Evolutionary conservation across 176 grass and related monocot species (phyloP).

Genomic region (Puccinellia tenuiflora): DNA sequence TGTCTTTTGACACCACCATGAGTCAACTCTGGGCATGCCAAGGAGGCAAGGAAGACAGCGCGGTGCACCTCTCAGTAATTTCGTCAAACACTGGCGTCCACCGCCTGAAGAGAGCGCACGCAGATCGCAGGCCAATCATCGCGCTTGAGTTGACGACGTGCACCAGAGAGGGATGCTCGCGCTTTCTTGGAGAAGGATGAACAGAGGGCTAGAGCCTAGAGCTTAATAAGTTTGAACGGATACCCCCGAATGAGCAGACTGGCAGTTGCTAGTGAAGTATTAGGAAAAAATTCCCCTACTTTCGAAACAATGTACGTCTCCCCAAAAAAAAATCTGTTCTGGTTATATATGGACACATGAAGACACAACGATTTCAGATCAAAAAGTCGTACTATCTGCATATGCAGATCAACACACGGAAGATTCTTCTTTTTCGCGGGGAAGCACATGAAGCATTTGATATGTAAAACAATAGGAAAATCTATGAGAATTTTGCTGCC

Average conservation of each 20-base stretch:
- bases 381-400: background rate
- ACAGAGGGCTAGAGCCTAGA: background rate
- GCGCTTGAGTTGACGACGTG: background rate
- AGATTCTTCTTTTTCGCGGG: background rate
- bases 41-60: no score
- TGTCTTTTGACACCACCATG: background rate
- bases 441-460: background rate
- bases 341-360: background rate
- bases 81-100: conserved; percentile 30
- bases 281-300: background rate
- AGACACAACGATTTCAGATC: background rate
- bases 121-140: background rate
- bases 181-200: background rate
- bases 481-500: no score
- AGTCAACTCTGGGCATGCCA: background rate
- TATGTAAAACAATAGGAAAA: background rate
- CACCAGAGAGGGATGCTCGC: background rate
- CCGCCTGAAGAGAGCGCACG: background rate
- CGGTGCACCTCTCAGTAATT: background rate
- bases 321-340: background rate
- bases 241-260: background rate
- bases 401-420: background rate
- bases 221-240: background rate
- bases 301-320: background rate
- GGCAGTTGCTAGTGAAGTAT: background rate